phyloP scores from a whole-genome alignment of 345 rosid genomes.

The Pugionium dolabratum region DNA sequence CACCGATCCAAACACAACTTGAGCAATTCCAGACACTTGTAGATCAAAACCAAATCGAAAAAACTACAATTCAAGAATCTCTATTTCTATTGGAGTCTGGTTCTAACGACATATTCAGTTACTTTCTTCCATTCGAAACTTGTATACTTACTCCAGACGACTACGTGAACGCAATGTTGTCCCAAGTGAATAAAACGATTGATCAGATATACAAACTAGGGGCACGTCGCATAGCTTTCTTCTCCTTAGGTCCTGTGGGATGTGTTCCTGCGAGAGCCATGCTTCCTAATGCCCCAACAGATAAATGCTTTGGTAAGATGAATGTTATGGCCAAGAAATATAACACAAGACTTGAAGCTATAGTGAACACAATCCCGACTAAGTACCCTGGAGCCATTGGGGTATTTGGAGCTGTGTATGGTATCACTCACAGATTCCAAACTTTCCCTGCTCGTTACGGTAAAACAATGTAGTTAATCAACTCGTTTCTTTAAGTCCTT shows the following conservation, averaged over 20 bases:
- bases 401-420: constrained; percentile 57
- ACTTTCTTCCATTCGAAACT: constrained; percentile 42
- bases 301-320: constrained; percentile 55
- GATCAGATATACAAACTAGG: constrained; percentile 51
- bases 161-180: constrained; percentile 50
- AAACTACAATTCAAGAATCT: constrained; percentile 38
- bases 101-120: constrained; percentile 64
- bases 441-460: constrained; percentile 53
- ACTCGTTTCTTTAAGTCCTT: too few species aligned
- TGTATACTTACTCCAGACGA: constrained; percentile 45
- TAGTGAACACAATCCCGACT: constrained; percentile 43
- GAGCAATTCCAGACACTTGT: constrained; percentile 52
- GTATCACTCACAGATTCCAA: constrained; percentile 48
- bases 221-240: constrained; percentile 51
- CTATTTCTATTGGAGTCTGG: constrained; percentile 62
- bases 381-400: constrained; percentile 47
- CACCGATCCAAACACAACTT: constrained; percentile 55
- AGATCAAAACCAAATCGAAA: constrained; percentile 43
- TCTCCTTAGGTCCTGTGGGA: constrained; percentile 62
- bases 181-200: constrained; percentile 40
- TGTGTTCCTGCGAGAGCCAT: constrained; percentile 65
- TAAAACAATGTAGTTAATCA: constrained; percentile 34
- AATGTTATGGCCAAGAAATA: constrained; percentile 58
- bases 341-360: constrained; percentile 48
- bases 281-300: constrained; percentile 48